phyloP scores from a whole-genome alignment of 257 asterid genomes.

The Voacanga thouarsii region DNA sequence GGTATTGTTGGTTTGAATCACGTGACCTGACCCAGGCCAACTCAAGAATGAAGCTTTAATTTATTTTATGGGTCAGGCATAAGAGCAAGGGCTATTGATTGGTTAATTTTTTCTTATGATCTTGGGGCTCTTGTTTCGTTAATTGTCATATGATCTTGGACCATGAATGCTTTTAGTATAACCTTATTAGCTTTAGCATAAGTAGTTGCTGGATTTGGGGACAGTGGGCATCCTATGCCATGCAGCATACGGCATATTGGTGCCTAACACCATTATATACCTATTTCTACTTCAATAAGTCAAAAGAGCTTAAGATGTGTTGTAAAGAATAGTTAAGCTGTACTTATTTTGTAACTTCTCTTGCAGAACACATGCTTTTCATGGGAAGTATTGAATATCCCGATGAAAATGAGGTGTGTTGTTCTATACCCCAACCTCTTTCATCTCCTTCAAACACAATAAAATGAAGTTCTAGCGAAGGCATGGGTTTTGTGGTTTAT shows the following conservation, averaged over 20 bases:
- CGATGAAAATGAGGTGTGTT: constrained; percentile 92
- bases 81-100: background rate
- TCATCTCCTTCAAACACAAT: background rate
- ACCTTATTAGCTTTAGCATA: background rate
- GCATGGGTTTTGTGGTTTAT: background rate
- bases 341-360: constrained; percentile 23
- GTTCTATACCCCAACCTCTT: constrained; percentile 9
- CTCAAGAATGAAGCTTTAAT: background rate
- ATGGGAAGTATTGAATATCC: constrained; percentile 96
- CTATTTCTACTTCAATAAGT: background rate
- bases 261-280: background rate
- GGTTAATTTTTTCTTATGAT: background rate
- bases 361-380: constrained; percentile 99
- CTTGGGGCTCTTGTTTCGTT: no score
- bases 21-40: background rate
- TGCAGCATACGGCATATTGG: background rate
- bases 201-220: background rate
- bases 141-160: background rate
- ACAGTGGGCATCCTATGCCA: background rate
- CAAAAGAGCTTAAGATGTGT: background rate
- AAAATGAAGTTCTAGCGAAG: background rate
- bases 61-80: background rate
- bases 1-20: background rate
- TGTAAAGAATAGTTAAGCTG: background rate
- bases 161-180: background rate